Conservation (phyloP, 2,329 filamentous ascomycete species). For the Monilinia fructigena region DNA sequence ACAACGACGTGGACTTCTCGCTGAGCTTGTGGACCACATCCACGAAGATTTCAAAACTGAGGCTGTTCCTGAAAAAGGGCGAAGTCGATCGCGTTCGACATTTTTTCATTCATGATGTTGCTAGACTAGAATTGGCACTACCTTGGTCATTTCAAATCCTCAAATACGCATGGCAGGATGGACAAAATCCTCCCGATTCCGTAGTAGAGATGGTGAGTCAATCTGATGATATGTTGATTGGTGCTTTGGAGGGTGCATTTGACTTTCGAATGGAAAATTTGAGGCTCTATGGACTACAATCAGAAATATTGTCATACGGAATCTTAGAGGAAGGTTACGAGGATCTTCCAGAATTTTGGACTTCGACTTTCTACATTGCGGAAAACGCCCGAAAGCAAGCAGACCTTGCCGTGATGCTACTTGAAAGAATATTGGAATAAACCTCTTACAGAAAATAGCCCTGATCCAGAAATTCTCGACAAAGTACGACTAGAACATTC, state of each 20-base stretch:
- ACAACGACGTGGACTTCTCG: conserved; percentile 67
- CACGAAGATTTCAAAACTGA: conserved; percentile 73
- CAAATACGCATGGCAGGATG: conserved; percentile 67
- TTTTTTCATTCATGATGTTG: conserved; percentile 79
- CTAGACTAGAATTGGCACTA: conserved; percentile 69
- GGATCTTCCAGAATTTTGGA: conserved; percentile 80
- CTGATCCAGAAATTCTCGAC: conserved; percentile 37
- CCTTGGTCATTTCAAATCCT: conserved; percentile 78
- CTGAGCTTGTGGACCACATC: conserved; percentile 73
- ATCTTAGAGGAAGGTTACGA: conserved; percentile 64
- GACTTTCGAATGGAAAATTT: conserved; percentile 72
- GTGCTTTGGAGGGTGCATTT: conserved; percentile 61
- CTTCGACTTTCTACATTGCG: conserved; percentile 63
- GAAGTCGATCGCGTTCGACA: conserved; percentile 78
- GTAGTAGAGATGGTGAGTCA: conserved; percentile 48
- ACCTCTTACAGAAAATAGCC: conserved; percentile 33
- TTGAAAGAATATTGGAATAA: conserved; percentile 40
- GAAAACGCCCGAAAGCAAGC: conserved; percentile 61
- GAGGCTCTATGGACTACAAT: conserved; percentile 67
- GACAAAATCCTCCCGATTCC: conserved; percentile 53
- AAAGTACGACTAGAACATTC: conserved; percentile 53
- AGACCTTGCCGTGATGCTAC: conserved; percentile 48
- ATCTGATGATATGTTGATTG: conserved; percentile 71
- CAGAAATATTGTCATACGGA: conserved; percentile 64
- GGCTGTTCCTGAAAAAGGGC: conserved; percentile 58